Evolutionary conservation across 2,329 filamentous ascomycete genomes (phyloP), one percentile per base, ranked within the genome.

Genomic region (Ascochyta rabiei): DNA sequence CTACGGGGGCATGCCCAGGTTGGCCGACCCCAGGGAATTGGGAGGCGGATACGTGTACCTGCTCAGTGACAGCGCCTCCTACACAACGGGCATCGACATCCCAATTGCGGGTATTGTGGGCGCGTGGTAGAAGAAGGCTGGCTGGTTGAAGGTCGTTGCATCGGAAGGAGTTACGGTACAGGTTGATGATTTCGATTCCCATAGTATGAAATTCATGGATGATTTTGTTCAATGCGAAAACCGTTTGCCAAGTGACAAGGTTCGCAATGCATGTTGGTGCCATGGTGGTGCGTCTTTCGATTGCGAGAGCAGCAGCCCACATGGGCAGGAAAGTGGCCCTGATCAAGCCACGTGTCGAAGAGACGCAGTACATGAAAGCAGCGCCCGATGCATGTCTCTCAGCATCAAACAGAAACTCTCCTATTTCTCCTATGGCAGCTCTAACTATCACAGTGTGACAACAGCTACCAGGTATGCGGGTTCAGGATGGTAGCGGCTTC

Each of bases 1-100:
- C 62, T 83, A 83, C 60, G 80, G 81, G 8, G 81, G 80, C 1
- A 81, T 84, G 71, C 79, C 80, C 3, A 71, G 81, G 16, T 60
- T 84, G 46, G 81, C 80, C 0, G 75, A 82, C 60, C 78, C 81
- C 4, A 77, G 81, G 63, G 81, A 83, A 66, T 66, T 82, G 8
- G 79, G 79, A 15, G 79, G 79, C 38, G 80, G 79, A 0, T 82
- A 80, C 60, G 78, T 80, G 16, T 81, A 81, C 57, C 64, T 81
- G 37, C 58, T 81, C 24, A 79, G 76, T 30, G 80, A 81, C 42
- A 70, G 73, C 39, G 77, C 79, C 10, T 79, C 76, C 50, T 81
- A 81, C 56, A 81, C 79, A 0, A 81, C 79, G 2, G 78, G 77
- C 6, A 80, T 80, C 50, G 79, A 81, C 67, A 80, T 81, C 44